Percentiles rank a stretch among this genome's conserved stretches.
Evolutionary conservation across 345 rosid genomes (phyloP).

Genomic region (Salix caprea): DNA sequence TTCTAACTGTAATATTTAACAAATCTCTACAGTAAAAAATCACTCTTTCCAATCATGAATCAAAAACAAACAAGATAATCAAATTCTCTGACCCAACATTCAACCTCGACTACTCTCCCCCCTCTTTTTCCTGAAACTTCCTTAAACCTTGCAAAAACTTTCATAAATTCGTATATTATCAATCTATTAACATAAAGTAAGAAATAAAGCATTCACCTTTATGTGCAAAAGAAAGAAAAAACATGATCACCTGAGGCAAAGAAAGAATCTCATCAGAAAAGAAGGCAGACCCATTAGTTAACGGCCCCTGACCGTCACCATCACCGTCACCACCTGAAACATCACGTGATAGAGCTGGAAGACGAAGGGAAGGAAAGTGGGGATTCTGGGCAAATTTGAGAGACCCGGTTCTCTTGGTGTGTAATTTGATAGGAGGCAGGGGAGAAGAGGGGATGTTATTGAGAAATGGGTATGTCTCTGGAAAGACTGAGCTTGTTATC

Average conservation of each 20-base stretch:
- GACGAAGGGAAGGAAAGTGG: constrained; percentile 32
- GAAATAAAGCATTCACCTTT: not conserved
- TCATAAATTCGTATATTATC: too few relatives aligned
- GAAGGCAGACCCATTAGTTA: constrained; percentile 33
- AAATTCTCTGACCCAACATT: not conserved
- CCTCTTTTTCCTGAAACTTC: not conserved
- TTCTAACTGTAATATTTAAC: too few relatives aligned
- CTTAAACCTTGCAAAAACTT: not conserved
- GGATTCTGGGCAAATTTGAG: constrained; percentile 36
- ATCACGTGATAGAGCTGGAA: constrained; percentile 39
- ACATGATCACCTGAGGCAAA: constrained; percentile 45
- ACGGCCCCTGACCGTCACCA: constrained; percentile 29
- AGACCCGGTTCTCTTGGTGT: constrained; percentile 31
- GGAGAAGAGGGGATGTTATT: constrained; percentile 19
- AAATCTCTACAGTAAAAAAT: not conserved
- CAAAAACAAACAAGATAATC: not conserved
- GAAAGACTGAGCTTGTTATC: constrained; percentile 28
- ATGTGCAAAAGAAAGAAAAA: not conserved
- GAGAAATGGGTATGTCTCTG: constrained; percentile 29
- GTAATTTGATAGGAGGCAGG: constrained; percentile 23
- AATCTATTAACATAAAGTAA: not conserved
- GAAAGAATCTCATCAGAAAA: constrained; percentile 43
- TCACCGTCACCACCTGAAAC: constrained; percentile 41
- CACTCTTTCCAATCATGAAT: not conserved
- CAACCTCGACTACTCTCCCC: not conserved